Evolutionary conservation across 1,139 yeast genomes (phyloP).

Genomic region (Kodamaea plutei): DNA sequence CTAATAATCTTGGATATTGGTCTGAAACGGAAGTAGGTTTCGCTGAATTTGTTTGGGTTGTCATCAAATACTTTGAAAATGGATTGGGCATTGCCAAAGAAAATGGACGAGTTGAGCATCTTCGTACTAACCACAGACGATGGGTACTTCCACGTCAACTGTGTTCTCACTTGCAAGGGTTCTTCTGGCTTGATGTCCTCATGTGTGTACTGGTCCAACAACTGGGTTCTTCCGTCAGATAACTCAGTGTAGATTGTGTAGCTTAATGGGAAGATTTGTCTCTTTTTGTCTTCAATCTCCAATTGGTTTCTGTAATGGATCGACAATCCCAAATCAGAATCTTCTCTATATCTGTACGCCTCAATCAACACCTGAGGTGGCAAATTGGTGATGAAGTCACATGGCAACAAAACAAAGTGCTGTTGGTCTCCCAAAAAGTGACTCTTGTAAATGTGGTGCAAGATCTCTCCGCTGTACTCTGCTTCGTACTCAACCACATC

Average conservation of each 20-base stretch:
- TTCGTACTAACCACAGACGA: conserved; percentile 71
- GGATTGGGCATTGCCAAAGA: conserved; percentile 58
- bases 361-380: conserved; percentile 89
- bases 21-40: conserved; percentile 37
- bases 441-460: conserved; percentile 46
- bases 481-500: conserved; percentile 45
- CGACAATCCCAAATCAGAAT: conserved; percentile 64
- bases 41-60: conserved; percentile 31
- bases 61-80: conserved; percentile 39
- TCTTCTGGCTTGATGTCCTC: conserved; percentile 66
- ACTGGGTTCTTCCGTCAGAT: conserved; percentile 46
- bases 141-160: conserved; percentile 87
- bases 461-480: conserved; percentile 60
- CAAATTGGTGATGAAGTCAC: conserved; percentile 87
- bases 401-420: conserved; percentile 76
- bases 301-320: conserved; percentile 68
- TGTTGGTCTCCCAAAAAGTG: conserved; percentile 30
- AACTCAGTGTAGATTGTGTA: conserved; percentile 51
- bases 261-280: conserved; percentile 46
- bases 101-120: conserved; percentile 72
- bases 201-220: conserved; percentile 68
- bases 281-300: conserved; percentile 75
- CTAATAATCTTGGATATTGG: conserved; percentile 70
- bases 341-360: conserved; percentile 68
- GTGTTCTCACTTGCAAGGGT: conserved; percentile 72